Evolutionary conservation across 768 basidiomycete species (phyloP).

Genomic region (Hydnum rufescens): DNA sequence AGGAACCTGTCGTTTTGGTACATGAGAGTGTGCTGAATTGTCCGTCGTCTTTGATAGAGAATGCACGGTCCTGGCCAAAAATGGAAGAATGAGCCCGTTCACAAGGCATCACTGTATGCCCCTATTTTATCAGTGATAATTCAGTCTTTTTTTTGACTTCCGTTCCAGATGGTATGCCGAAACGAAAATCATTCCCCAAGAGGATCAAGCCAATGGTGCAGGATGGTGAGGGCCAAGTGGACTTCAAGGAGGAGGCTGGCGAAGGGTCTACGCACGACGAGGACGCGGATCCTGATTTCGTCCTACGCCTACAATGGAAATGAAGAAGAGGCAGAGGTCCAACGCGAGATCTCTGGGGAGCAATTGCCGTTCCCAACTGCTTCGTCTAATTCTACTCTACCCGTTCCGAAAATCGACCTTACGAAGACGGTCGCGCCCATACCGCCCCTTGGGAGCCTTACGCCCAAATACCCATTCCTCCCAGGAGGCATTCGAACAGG

Average conservation of each 20-base stretch:
- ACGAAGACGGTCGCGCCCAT: too few relatives aligned
- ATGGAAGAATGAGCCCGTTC: not conserved
- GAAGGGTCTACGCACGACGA: not conserved
- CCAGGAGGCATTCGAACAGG: constrained; percentile 1
- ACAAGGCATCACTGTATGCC: not conserved
- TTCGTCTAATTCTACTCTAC: too few relatives aligned
- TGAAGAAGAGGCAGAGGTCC: not conserved
- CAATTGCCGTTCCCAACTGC: too few relatives aligned
- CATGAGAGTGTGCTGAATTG: too few relatives aligned
- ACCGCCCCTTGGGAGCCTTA: not conserved
- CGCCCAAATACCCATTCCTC: not conserved
- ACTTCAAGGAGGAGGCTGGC: not conserved
- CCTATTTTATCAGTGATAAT: too few relatives aligned
- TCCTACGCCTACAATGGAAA: not conserved
- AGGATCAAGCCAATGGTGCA: too few relatives aligned
- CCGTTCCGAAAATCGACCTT: too few relatives aligned
- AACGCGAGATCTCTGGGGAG: too few relatives aligned
- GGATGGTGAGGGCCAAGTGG: too few relatives aligned
- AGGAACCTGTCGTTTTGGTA: not conserved
- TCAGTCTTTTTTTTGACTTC: too few relatives aligned
- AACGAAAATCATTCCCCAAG: too few relatives aligned
- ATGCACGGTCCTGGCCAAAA: not conserved
- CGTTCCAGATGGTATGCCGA: not conserved
- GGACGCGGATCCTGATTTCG: not conserved
- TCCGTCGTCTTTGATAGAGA: not conserved